Conservation (phyloP, 768 basidiomycete genomes). For the Sporobolomyces pararoseus region DNA sequence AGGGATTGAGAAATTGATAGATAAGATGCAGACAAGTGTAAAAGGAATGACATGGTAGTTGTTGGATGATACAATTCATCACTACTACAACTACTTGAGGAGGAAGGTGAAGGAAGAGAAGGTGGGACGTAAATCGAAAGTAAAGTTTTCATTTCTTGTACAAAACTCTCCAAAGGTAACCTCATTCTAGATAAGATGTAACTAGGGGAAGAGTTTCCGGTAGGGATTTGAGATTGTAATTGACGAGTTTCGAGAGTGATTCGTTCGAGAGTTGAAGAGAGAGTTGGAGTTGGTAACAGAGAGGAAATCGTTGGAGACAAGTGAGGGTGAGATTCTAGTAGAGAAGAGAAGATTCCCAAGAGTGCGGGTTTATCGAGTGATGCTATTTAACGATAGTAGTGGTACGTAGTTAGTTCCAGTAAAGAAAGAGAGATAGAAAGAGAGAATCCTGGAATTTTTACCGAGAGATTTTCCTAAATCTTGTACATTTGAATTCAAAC, state of each 20-base stretch:
- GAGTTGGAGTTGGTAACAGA: slow-evolving; percentile 40
- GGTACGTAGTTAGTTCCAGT: neutral
- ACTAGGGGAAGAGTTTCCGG: neutral
- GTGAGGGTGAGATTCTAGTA: slow-evolving; percentile 38
- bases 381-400: too few relatives aligned
- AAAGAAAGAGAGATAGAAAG: neutral
- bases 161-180: slow-evolving; percentile 39
- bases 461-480: slow-evolving; percentile 45
- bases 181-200: slow-evolving; percentile 42
- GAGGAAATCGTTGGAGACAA: slow-evolving; percentile 33
- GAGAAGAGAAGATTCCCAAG: slow-evolving; percentile 41
- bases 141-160: slow-evolving; percentile 20
- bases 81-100: too few relatives aligned
- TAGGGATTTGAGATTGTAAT: neutral
- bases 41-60: slow-evolving; percentile 43
- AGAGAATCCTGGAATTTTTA: too few relatives aligned
- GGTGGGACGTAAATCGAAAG: slow-evolving; percentile 37
- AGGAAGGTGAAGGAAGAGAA: neutral
- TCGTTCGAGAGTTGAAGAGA: slow-evolving; percentile 12
- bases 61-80: slow-evolving; percentile 40
- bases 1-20: slow-evolving; percentile 39
- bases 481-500: neutral
- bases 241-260: neutral
- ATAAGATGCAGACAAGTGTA: slow-evolving; percentile 37
- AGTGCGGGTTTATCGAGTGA: slow-evolving; percentile 41